A percentile compares a stretch with the other conserved stretches of the same genome.
Evolutionary conservation across 371 early-diverging fungal species (phyloP).

Genomic region (Mucor racemosus): DNA sequence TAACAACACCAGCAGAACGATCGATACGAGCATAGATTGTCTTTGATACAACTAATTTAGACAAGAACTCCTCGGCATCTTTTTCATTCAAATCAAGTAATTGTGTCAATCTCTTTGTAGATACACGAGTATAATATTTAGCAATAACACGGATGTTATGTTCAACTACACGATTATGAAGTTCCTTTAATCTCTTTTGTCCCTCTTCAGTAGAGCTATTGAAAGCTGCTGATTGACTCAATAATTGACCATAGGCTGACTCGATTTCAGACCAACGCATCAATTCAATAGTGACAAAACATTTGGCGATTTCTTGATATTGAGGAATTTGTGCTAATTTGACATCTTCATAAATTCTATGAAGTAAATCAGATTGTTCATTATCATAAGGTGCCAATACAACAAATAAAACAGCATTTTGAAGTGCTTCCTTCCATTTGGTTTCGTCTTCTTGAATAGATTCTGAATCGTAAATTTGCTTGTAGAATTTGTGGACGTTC

Average conservation of each 20-base stretch:
- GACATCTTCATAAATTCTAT: constrained; percentile 80
- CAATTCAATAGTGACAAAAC: constrained; percentile 90
- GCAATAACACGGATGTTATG: constrained; percentile 98
- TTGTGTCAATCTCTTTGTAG: constrained; percentile 65
- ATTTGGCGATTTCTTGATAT: constrained; percentile 79
- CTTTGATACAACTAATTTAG: constrained; percentile 91
- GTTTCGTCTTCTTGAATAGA: constrained; percentile 76
- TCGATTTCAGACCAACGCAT: constrained; percentile 94
- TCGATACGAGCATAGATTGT: constrained; percentile 96
- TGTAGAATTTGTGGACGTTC: constrained; percentile 89
- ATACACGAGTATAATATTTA: constrained; percentile 92
- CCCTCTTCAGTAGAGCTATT: constrained; percentile 75
- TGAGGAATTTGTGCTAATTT: constrained; percentile 73
- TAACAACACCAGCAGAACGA: constrained; percentile 88
- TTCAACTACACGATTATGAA: constrained; percentile 94
- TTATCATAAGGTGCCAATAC: constrained; percentile 93
- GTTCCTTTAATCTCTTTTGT: constrained; percentile 77
- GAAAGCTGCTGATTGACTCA: constrained; percentile 78
- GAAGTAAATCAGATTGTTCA: constrained; percentile 93
- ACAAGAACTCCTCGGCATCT: constrained; percentile 90
- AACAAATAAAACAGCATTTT: constrained; percentile 83
- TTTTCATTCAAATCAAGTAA: constrained; percentile 53
- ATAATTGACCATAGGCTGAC: constrained; percentile 77
- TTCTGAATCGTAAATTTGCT: constrained; percentile 87
- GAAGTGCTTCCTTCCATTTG: constrained; percentile 82